phyloP scores from a whole-genome alignment of 306 rosid genomes.

The Vachellia collinsii region DNA sequence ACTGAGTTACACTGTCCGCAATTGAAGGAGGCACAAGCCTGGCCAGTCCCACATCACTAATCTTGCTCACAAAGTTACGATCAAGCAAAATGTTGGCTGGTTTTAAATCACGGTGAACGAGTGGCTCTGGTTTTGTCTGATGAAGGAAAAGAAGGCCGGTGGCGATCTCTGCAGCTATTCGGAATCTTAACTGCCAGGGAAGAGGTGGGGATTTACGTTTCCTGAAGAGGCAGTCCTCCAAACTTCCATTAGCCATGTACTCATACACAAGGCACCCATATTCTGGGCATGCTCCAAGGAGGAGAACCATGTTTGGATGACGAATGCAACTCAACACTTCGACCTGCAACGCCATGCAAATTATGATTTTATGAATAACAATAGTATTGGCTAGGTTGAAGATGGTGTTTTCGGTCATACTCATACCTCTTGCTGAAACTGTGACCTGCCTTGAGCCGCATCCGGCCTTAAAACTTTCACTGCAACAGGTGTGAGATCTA shows the following conservation, averaged over 20 bases:
- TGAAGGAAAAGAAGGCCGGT: slow-evolving; percentile 91
- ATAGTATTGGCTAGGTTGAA: too few species aligned
- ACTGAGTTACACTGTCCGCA: slow-evolving; percentile 77
- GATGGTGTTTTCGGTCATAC: background rate
- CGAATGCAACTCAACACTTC: slow-evolving; percentile 83
- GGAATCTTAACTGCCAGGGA: slow-evolving; percentile 84
- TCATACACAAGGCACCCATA: slow-evolving; percentile 89
- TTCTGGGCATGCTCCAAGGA: slow-evolving; percentile 92
- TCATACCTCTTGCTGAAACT: slow-evolving; percentile 73
- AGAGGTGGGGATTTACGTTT: slow-evolving; percentile 58
- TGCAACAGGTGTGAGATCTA: slow-evolving; percentile 86
- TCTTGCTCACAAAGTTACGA: slow-evolving; percentile 88
- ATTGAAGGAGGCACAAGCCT: slow-evolving; percentile 90
- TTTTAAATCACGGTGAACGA: slow-evolving; percentile 91
- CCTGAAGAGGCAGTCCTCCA: slow-evolving; percentile 83
- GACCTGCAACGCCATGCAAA: slow-evolving; percentile 35
- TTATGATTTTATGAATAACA: too few species aligned
- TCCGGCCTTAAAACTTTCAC: slow-evolving; percentile 75
- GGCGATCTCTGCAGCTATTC: slow-evolving; percentile 87
- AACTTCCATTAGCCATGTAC: slow-evolving; percentile 88
- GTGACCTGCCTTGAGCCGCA: slow-evolving; percentile 76
- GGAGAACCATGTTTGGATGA: slow-evolving; percentile 98
- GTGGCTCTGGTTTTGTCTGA: slow-evolving; percentile 83
- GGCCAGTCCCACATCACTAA: slow-evolving; percentile 96
- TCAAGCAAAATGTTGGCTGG: slow-evolving; percentile 89